These are phyloP conservation scores for Penicillium sp. DNA, from an alignment of 2,329 filamentous ascomycete genomes.

Conservation along the genomic window DNA sequence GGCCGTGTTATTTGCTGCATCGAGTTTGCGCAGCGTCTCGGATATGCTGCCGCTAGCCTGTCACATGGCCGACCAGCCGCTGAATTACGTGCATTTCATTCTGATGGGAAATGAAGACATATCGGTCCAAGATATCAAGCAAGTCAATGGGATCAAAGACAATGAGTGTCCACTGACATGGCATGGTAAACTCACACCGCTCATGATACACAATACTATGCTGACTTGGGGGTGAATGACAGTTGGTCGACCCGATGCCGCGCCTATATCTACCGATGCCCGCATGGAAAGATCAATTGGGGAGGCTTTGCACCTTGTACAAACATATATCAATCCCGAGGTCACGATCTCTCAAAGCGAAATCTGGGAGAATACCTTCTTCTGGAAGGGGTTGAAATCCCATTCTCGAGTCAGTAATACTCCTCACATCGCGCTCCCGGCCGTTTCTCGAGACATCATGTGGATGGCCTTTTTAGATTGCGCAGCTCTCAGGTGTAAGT, in stretches of 20 bases:
- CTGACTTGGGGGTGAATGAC: constrained; percentile 1
- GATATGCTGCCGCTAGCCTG: constrained; percentile 80
- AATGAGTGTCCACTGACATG: constrained; percentile 65
- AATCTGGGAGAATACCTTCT: constrained; percentile 66
- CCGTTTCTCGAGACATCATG: constrained; percentile 60
- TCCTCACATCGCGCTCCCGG: constrained; percentile 76
- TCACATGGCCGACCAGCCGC: constrained; percentile 71
- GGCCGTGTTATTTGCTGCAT: constrained; percentile 72
- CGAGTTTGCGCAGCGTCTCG: constrained; percentile 71
- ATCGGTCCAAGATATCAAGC: constrained; percentile 66
- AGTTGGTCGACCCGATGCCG: constrained; percentile 75
- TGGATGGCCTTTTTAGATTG: constrained; percentile 82
- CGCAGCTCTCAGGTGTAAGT: constrained; percentile 64
- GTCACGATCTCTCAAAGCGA: constrained; percentile 73
- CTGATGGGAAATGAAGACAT: constrained; percentile 75
- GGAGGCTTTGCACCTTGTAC: constrained; percentile 70
- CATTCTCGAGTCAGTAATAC: constrained; percentile 56
- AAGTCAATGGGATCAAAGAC: constrained; percentile 76
- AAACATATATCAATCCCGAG: constrained; percentile 74
- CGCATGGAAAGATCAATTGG: constrained; percentile 68
- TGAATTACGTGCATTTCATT: constrained; percentile 78
- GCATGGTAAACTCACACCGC: constrained; percentile 58
- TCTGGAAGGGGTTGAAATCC: constrained; percentile 61
- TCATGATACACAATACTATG: constrained; percentile 29
- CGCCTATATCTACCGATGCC: constrained; percentile 67